phyloP scores from a whole-genome alignment of 306 rosid genomes.

The Dicorynia guianensis region DNA sequence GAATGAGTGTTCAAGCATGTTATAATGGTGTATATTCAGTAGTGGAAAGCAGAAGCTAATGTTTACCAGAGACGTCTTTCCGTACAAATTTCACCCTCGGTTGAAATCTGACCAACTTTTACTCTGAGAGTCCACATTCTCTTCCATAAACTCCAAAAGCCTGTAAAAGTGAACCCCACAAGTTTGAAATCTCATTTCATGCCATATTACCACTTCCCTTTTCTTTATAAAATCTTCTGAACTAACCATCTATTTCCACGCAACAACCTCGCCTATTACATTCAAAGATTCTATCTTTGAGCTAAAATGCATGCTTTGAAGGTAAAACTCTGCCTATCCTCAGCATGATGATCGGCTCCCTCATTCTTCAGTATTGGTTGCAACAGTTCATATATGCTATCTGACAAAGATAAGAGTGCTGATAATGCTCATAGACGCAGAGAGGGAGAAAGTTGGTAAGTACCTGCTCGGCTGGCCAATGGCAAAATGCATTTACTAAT shows the following conservation, averaged over 20 bases:
- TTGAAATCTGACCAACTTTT: slow-evolving; percentile 59
- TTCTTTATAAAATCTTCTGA: slow-evolving; percentile 12
- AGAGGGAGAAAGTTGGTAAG: slow-evolving; percentile 12
- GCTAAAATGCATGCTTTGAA: slow-evolving; percentile 29
- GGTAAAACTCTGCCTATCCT: slow-evolving; percentile 9
- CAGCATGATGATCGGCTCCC: slow-evolving; percentile 11
- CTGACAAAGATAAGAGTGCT: slow-evolving; percentile 37
- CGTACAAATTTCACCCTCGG: slow-evolving; percentile 21
- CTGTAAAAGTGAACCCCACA: slow-evolving; percentile 73
- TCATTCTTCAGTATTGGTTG: slow-evolving; percentile 34
- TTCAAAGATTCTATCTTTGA: slow-evolving; percentile 32
- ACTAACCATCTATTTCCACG: slow-evolving; percentile 53
- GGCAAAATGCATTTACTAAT: slow-evolving; percentile 10
- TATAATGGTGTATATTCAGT: slow-evolving; percentile 40
- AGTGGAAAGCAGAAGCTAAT: slow-evolving; percentile 76
- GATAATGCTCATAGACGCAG: slow-evolving; percentile 32
- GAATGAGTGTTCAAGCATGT: slow-evolving; percentile 37
- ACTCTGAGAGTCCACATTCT: slow-evolving; percentile 64
- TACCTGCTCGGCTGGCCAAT: slow-evolving; percentile 2
- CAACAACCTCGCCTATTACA: slow-evolving; percentile 36
- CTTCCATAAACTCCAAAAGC: slow-evolving; percentile 54
- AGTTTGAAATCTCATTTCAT: slow-evolving; percentile 55
- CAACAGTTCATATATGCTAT: slow-evolving; percentile 27
- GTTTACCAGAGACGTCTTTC: slow-evolving; percentile 43
- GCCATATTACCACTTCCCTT: slow-evolving; percentile 38